Evolutionary conservation across 2,329 filamentous ascomycete genomes (phyloP).

Genomic region (Trichoderma arundinaceum): DNA sequence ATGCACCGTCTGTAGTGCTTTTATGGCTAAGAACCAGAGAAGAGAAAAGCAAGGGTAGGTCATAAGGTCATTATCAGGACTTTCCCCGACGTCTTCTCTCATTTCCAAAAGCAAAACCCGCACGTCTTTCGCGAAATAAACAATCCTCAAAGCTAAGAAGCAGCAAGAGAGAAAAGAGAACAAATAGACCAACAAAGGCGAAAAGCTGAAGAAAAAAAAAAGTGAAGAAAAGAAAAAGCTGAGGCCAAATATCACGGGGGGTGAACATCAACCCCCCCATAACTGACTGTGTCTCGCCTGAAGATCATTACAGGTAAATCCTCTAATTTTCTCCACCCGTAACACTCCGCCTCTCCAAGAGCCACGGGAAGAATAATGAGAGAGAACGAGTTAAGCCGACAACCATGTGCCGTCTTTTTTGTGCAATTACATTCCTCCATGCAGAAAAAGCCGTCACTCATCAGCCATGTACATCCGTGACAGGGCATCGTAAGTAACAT

Average conservation of each 20-base stretch:
- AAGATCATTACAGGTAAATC: constrained; percentile 47
- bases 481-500: constrained; percentile 44
- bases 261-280: constrained; percentile 33
- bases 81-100: constrained; percentile 38
- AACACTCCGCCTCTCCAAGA: constrained; percentile 39
- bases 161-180: constrained; percentile 19
- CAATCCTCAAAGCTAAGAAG: constrained; percentile 22
- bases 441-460: constrained; percentile 51
- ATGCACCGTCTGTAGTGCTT: constrained; percentile 44
- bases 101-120: constrained; percentile 36
- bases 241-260: constrained; percentile 38
- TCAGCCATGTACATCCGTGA: constrained; percentile 52
- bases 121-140: constrained; percentile 27
- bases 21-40: constrained; percentile 37
- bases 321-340: constrained; percentile 42
- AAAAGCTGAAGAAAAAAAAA: neutral
- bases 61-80: constrained; percentile 47
- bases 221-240: constrained; percentile 10
- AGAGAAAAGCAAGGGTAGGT: constrained; percentile 40
- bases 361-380: constrained; percentile 35
- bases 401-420: constrained; percentile 38
- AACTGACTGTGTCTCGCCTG: constrained; percentile 45
- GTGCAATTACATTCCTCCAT: constrained; percentile 47
- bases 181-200: too few species aligned
- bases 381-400: constrained; percentile 34